Evolutionary conservation across 1,284 basidiomycete species (phyloP).

Genomic region (Grifola frondosa): DNA sequence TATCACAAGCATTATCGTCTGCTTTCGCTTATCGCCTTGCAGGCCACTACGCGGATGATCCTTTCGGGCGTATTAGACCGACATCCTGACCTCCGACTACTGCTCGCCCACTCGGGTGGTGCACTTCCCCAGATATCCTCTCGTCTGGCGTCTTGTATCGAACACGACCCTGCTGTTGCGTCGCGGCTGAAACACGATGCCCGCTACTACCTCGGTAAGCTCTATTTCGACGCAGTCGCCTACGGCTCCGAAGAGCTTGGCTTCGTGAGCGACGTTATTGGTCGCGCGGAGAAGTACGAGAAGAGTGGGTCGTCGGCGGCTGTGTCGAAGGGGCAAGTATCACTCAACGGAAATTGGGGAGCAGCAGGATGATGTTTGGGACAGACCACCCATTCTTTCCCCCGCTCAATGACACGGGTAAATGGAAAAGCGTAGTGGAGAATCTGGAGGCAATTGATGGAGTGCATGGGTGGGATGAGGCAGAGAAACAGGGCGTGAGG

Average conservation of each 20-base stretch:
- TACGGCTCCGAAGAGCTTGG: constrained; percentile 83
- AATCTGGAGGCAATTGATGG: constrained; percentile 76
- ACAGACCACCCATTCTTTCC: constrained; percentile 93
- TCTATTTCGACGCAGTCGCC: constrained; percentile 81
- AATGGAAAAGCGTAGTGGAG: constrained; percentile 81
- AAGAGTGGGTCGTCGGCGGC: constrained; percentile 33
- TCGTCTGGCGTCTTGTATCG: constrained; percentile 78
- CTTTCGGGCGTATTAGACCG: constrained; percentile 79
- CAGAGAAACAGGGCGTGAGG: constrained; percentile 62
- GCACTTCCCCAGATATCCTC: constrained; percentile 80
- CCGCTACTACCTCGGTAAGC: constrained; percentile 76
- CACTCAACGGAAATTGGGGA: constrained; percentile 35
- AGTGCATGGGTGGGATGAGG: constrained; percentile 60
- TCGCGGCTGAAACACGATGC: constrained; percentile 76
- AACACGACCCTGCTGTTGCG: constrained; percentile 78
- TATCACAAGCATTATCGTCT: not conserved
- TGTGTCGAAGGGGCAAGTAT: constrained; percentile 19
- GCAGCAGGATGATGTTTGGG: constrained; percentile 72
- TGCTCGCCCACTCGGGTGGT: constrained; percentile 85
- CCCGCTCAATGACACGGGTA: constrained; percentile 64
- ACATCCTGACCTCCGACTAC: constrained; percentile 67
- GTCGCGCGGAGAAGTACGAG: constrained; percentile 56
- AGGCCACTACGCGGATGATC: constrained; percentile 81
- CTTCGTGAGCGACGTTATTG: constrained; percentile 70
- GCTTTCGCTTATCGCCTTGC: not conserved